These are phyloP conservation scores for Annona squamosa DNA, from an alignment of 164 flowering plant species.

Conservation along the genomic window DNA sequence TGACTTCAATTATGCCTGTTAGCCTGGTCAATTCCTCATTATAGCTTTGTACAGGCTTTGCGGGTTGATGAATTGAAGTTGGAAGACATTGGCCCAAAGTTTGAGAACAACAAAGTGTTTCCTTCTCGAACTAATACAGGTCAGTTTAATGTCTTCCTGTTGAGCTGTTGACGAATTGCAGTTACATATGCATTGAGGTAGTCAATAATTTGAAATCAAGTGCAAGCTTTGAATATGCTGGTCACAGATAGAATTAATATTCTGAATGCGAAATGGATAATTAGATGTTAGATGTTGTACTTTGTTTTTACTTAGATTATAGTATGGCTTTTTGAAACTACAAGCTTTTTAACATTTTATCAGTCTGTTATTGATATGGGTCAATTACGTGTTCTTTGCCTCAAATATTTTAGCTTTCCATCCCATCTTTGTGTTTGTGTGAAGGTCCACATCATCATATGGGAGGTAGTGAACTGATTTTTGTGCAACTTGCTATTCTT, in stretches of 20 bases:
- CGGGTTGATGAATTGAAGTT: conserved; percentile 76
- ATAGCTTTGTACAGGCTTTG: conserved; percentile 48
- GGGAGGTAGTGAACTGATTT: too few species aligned
- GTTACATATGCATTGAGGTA: background rate
- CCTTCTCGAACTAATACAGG: conserved; percentile 98
- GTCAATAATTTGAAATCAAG: background rate
- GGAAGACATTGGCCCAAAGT: conserved; percentile 88
- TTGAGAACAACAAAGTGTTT: conserved; percentile 78
- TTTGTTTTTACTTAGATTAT: background rate
- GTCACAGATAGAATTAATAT: background rate
- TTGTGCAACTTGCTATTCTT: too few species aligned
- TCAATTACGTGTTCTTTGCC: too few species aligned
- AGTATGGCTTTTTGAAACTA: background rate
- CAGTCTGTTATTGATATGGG: too few species aligned
- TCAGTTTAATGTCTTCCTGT: conserved; percentile 18
- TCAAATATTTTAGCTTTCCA: too few species aligned
- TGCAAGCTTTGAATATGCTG: background rate
- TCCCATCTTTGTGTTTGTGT: too few species aligned
- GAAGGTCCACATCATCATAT: too few species aligned
- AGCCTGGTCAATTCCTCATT: conserved; percentile 3
- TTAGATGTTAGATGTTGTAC: background rate
- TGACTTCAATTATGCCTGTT: background rate
- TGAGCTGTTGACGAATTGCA: background rate
- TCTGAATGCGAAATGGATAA: background rate
- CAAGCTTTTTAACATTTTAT: too few species aligned